Percentiles rank a stretch among this genome's conserved stretches.
Evolutionary conservation across 129 eudicot species (phyloP).

Genomic region (Centrapalus pauciflorus): DNA sequence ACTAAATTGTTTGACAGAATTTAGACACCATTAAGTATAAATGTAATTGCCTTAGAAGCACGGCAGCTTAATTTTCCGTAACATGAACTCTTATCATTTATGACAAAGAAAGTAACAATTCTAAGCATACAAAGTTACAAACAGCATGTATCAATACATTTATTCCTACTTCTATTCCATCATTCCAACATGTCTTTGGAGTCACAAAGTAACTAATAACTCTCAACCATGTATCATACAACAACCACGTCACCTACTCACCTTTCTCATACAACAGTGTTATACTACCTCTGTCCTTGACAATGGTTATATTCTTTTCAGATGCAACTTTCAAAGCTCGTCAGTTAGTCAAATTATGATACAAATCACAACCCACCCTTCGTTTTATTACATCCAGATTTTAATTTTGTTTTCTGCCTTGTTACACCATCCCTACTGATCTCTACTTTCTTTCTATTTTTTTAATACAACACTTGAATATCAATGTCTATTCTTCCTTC

Average conservation of each 20-base stretch:
- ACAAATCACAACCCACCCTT: background rate
- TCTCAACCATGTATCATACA: background rate
- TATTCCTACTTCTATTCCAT: background rate
- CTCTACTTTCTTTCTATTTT: background rate
- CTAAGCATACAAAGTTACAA: conserved; percentile 1
- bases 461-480: background rate
- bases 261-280: background rate
- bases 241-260: background rate
- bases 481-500: background rate
- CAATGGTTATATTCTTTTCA: background rate
- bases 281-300: background rate
- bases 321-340: background rate
- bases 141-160: background rate
- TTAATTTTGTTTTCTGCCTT: background rate
- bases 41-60: too few relatives aligned
- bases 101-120: background rate
- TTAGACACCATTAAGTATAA: background rate
- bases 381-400: background rate
- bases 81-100: background rate
- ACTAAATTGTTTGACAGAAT: background rate
- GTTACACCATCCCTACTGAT: background rate
- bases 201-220: background rate
- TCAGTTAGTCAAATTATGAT: background rate
- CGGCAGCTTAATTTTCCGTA: background rate
- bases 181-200: background rate